Conservation (phyloP, 148 eudicot genomes). For the Rhododendron kiyosumense region DNA sequence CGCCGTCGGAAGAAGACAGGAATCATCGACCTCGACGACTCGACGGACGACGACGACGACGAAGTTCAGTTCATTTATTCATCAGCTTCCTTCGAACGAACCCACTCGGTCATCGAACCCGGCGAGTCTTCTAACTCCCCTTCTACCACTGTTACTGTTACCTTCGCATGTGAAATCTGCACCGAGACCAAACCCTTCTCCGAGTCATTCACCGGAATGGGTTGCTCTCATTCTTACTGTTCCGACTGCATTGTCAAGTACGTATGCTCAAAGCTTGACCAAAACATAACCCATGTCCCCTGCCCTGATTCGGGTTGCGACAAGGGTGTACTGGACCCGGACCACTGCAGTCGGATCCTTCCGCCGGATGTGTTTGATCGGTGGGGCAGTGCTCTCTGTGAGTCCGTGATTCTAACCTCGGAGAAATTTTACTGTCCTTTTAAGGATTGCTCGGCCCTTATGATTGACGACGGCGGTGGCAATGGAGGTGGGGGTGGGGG, state of each 20-base stretch:
- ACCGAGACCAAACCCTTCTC: constrained; percentile 30
- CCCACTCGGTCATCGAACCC: constrained; percentile 17
- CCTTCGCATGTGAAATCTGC: constrained; percentile 55
- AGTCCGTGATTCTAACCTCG: constrained; percentile 38
- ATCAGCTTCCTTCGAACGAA: background rate
- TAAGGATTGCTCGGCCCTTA: constrained; percentile 46
- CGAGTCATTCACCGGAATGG: constrained; percentile 33
- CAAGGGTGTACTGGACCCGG: constrained; percentile 35
- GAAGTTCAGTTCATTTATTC: constrained; percentile 3
- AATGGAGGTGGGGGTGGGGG: background rate
- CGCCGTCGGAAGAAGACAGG: background rate
- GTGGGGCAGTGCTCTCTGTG: constrained; percentile 48
- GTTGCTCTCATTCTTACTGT: constrained; percentile 41
- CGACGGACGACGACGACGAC: constrained; percentile 14
- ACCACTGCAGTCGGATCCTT: constrained; percentile 35
- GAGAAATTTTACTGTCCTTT: constrained; percentile 50
- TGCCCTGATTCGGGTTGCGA: constrained; percentile 35
- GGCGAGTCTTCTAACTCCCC: constrained; percentile 39
- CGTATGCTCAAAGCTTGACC: constrained; percentile 39
- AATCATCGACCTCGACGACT: background rate
- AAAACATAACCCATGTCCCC: constrained; percentile 26
- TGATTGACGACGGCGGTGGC: constrained; percentile 26
- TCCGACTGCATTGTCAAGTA: constrained; percentile 33
- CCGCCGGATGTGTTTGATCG: constrained; percentile 38
- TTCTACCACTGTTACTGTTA: background rate